Base-by-base conservation (phyloP, 208 protist genomes). In the Leishmania braziliensis region DNA sequence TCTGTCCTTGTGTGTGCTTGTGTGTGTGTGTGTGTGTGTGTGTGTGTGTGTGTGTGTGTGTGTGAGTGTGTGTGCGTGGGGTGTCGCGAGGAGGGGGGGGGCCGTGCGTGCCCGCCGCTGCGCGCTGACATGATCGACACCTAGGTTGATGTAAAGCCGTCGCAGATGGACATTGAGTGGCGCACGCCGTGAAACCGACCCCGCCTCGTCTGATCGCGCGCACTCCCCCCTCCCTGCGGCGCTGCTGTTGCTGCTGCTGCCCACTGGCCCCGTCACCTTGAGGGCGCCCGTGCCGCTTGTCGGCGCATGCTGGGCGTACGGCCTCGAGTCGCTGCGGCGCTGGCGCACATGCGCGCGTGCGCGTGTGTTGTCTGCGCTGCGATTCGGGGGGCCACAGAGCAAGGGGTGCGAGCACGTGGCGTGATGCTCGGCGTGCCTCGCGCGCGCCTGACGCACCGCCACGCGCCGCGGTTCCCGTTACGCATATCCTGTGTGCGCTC, bases 401-500 rank as follows among this genome's bases (percentile, higher is more conserved):
- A 80, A 80, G 76, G 76, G 76, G 65, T 80, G 76, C 76, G 76
- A 36, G 76, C 48, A 12, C 65, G 76, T 48, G 60, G 76, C 63
- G 76, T 80, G 76, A 70, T 80, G 76, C 76, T 80, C 76, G 77
- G 77, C 54, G 77, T 54, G 77, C 53, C 66, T 18, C 77, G 77
- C 66, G 63, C 63, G 76, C 43, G 76, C 48, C 76, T 80, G 76
- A 80, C 76, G 76, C 76, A 69, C 76, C 76, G 76, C 76, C 50
- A 53, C 65, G 65, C 76, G 76, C 76, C 76, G 76, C 76, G 36
- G 63, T 80, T 80, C 76, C 77, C 77, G 69, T 56, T 81, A 81
- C 78, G 78, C 78, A 81, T 81, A 81, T 81, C 78, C 78, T 81
- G 78, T 81, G 78, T 81, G 78, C 78, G 78, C 78, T 81, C 78